Conservation (phyloP, 2,329 filamentous ascomycete species). For the Cercospora sp. region DNA sequence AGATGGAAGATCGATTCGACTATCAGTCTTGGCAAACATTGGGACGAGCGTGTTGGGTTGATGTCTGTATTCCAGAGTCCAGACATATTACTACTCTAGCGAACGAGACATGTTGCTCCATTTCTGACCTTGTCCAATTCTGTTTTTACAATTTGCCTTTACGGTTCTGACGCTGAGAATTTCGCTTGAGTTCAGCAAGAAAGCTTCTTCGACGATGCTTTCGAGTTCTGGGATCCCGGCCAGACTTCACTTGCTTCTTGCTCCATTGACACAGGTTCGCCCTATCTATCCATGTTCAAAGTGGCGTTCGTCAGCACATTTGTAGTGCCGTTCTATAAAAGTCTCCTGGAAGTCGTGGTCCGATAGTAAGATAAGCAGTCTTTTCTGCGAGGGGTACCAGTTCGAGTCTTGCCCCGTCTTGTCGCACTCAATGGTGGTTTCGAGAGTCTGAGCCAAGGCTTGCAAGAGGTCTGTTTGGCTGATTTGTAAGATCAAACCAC, state of each 20-base stretch:
- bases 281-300: background rate
- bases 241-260: background rate
- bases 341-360: background rate
- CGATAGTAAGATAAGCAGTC: too few species aligned
- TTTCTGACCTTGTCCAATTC: too few species aligned
- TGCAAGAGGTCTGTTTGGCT: too few species aligned
- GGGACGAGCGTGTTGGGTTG: background rate
- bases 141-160: too few species aligned
- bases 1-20: background rate
- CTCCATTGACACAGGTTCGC: background rate
- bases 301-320: background rate
- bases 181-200: background rate
- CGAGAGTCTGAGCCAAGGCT: too few species aligned
- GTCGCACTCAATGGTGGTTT: too few species aligned
- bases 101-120: background rate
- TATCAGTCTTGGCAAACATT: background rate
- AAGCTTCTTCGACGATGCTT: background rate
- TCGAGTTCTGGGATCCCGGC: background rate
- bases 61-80: background rate
- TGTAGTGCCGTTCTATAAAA: background rate
- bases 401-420: too few species aligned
- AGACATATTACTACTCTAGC: background rate
- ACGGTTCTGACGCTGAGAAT: too few species aligned
- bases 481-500: too few species aligned
- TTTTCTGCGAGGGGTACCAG: background rate